phyloP scores from a whole-genome alignment of 2,329 filamentous ascomycete genomes.

The Penicillium sp. region DNA sequence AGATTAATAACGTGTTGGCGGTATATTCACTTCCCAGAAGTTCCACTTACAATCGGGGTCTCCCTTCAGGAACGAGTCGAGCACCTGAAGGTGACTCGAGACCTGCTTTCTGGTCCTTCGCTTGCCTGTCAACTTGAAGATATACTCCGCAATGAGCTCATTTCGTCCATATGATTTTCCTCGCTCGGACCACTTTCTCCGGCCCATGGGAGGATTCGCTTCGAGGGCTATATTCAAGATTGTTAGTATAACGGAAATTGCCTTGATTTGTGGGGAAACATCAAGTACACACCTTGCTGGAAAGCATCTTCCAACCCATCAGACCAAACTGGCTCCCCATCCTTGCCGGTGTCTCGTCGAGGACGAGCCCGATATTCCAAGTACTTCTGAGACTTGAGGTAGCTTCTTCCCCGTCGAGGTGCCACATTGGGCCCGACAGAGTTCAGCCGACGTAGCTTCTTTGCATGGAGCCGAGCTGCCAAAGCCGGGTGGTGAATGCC shows the following conservation, averaged over 20 bases:
- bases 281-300: conserved; percentile 49
- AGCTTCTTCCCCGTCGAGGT: conserved; percentile 41
- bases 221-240: conserved; percentile 52
- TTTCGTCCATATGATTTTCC: conserved; percentile 65
- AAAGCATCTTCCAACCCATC: conserved; percentile 56
- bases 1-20: not conserved
- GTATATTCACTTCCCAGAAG: not conserved
- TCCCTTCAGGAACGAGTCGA: conserved; percentile 61
- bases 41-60: conserved; percentile 58
- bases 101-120: conserved; percentile 64
- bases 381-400: conserved; percentile 52
- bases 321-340: conserved; percentile 54
- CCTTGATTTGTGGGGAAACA: not conserved
- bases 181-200: conserved; percentile 59
- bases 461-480: conserved; percentile 41
- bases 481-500: conserved; percentile 39
- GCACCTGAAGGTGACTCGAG: conserved; percentile 68
- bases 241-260: conserved; percentile 22
- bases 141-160: conserved; percentile 66
- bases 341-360: conserved; percentile 51
- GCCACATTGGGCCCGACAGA: conserved; percentile 39
- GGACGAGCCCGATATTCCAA: conserved; percentile 52
- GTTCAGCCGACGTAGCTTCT: conserved; percentile 45
- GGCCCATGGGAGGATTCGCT: conserved; percentile 64
- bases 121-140: conserved; percentile 61